Conservation (phyloP, 352 stramenopile genomes). For the Elongisporangium anandrum region DNA sequence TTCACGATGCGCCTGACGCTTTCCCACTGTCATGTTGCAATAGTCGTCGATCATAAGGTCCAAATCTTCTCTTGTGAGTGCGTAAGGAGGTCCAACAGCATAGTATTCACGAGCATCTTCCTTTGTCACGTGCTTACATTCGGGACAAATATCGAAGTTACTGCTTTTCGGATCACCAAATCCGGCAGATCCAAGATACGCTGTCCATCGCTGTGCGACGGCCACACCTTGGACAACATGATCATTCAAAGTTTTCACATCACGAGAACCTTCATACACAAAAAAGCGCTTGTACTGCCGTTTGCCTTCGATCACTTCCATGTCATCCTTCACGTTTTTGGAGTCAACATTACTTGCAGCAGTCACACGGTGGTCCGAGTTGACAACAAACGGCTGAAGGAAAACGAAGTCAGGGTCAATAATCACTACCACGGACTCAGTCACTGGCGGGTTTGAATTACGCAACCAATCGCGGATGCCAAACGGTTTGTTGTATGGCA, state of each 20-base stretch:
- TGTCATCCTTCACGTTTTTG: constrained; percentile 47
- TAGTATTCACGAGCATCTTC: constrained; percentile 48
- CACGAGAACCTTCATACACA: constrained; percentile 58
- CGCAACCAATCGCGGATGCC: constrained; percentile 69
- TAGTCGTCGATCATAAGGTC: constrained; percentile 57
- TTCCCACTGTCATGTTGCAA: constrained; percentile 49
- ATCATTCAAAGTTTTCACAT: constrained; percentile 28
- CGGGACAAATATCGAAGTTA: constrained; percentile 39
- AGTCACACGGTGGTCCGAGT: constrained; percentile 53
- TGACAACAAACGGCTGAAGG: constrained; percentile 53
- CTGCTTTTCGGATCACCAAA: constrained; percentile 25
- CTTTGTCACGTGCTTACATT: constrained; percentile 38
- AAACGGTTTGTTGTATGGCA: constrained; percentile 68
- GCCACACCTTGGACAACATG: constrained; percentile 35
- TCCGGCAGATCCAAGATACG: constrained; percentile 24
- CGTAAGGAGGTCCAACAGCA: constrained; percentile 51
- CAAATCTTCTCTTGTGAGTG: constrained; percentile 51
- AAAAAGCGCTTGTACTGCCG: constrained; percentile 81
- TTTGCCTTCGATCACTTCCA: constrained; percentile 66
- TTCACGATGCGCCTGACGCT: constrained; percentile 31
- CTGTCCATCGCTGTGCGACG: constrained; percentile 49
- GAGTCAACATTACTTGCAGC: constrained; percentile 45
- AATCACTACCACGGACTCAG: constrained; percentile 51
- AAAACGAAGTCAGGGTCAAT: constrained; percentile 77
- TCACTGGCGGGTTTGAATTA: constrained; percentile 54